A percentile compares a stretch with the other conserved stretches of the same genome.
These are phyloP conservation scores for Colletotrichum sp. DNA, from an alignment of 2,329 filamentous ascomycete species.

Conservation along the genomic window DNA sequence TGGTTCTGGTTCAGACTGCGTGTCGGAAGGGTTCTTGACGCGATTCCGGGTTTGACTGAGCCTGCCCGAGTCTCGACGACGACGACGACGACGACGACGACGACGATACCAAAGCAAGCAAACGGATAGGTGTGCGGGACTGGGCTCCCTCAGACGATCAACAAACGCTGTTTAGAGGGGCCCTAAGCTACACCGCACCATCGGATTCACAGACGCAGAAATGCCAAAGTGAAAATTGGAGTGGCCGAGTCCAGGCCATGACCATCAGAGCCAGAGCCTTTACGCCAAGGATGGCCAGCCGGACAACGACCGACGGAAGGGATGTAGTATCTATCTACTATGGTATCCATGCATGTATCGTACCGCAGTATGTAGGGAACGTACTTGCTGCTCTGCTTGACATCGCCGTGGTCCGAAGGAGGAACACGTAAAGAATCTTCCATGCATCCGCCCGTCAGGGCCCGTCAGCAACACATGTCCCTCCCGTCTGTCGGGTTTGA, in stretches of 20 bases:
- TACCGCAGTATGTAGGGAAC: not conserved
- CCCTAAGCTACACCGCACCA: not conserved
- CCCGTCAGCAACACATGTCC: not conserved
- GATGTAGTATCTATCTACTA: not conserved
- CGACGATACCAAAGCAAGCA: not conserved
- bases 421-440: slow-evolving; percentile 20
- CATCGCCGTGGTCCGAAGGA: slow-evolving; percentile 2
- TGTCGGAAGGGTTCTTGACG: not conserved
- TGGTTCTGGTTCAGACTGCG: not conserved
- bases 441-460: not conserved
- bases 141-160: not conserved
- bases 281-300: not conserved
- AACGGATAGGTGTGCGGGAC: not conserved
- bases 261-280: not conserved
- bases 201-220: not conserved
- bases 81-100: not conserved
- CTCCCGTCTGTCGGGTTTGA: not conserved
- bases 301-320: not conserved
- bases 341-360: not conserved
- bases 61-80: not conserved
- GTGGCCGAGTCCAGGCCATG: not conserved
- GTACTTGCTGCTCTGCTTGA: not conserved
- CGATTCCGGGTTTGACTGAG: not conserved
- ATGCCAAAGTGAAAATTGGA: not conserved
- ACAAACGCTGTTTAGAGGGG: slow-evolving; percentile 13